Percentiles rank a stretch among this genome's conserved stretches.
Conservation (phyloP, 2,329 filamentous ascomycete genomes). For the Colletotrichum kahawae region DNA sequence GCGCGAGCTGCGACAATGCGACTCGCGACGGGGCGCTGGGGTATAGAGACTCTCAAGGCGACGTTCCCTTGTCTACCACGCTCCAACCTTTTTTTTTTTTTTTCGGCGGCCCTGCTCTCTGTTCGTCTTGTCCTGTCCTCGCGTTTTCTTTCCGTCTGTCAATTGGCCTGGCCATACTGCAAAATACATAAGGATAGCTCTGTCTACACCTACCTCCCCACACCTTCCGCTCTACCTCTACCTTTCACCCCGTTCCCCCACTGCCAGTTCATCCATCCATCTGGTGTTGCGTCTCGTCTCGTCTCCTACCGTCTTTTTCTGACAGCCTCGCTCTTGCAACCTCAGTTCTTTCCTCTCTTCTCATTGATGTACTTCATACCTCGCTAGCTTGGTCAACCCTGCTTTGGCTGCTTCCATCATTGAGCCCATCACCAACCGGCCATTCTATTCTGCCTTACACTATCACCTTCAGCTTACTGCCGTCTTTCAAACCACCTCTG, state of each 20-base stretch:
- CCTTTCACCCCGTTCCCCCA: not conserved
- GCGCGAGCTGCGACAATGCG: not conserved
- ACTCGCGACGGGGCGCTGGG: not conserved
- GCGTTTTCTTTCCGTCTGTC: conserved; percentile 20
- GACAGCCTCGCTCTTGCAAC: not conserved
- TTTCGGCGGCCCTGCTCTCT: conserved; percentile 17
- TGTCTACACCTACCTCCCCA: not conserved
- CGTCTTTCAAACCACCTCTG: not conserved
- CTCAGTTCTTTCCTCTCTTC: not conserved
- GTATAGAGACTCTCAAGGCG: conserved; percentile 5
- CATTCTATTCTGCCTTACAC: not conserved
- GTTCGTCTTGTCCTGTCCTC: conserved; percentile 3
- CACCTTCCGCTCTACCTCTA: not conserved
- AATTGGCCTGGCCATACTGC: conserved; percentile 3
- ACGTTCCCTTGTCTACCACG: conserved; percentile 24
- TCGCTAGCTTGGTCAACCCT: not conserved
- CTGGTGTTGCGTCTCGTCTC: not conserved
- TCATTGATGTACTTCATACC: not conserved
- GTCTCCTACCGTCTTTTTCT: not conserved
- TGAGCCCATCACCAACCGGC: not conserved
- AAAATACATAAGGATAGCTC: conserved; percentile 19
- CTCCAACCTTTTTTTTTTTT: conserved; percentile 7
- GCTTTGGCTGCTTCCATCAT: not conserved
- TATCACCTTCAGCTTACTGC: not conserved
- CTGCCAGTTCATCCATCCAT: not conserved